A percentile compares a stretch with the other conserved stretches of the same genome.
These are phyloP conservation scores for Colletotrichum truncatum DNA, from an alignment of 2,329 filamentous ascomycete species.

Conservation along the genomic window DNA sequence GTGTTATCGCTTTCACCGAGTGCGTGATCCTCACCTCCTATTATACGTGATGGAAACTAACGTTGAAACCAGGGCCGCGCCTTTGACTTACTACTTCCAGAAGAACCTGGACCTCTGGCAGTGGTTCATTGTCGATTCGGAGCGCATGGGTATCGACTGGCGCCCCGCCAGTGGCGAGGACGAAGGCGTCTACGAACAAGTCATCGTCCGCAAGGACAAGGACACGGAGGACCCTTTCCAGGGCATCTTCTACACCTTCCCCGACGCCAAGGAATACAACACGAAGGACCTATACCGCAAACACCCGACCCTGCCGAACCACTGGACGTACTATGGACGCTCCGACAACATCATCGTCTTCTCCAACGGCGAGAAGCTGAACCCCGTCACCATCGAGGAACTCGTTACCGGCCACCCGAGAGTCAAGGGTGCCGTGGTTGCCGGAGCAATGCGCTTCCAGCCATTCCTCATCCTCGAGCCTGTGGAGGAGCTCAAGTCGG, in stretches of 20 bases:
- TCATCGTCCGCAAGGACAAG: conserved; percentile 46
- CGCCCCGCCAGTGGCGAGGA: conserved; percentile 40
- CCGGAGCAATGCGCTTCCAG: conserved; percentile 56
- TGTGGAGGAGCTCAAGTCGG: conserved; percentile 42
- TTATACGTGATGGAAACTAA: neutral
- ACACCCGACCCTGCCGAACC: conserved; percentile 47
- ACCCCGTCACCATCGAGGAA: conserved; percentile 53
- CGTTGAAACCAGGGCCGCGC: conserved; percentile 38
- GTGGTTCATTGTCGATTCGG: conserved; percentile 41
- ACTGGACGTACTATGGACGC: conserved; percentile 45
- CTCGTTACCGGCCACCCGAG: conserved; percentile 47
- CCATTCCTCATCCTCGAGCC: conserved; percentile 56
- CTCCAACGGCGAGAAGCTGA: conserved; percentile 60
- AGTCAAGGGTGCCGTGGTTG: conserved; percentile 53
- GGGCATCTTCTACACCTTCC: conserved; percentile 53
- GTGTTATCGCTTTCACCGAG: conserved; percentile 54
- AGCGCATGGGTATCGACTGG: conserved; percentile 53
- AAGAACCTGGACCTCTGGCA: conserved; percentile 24
- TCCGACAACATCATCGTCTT: conserved; percentile 55
- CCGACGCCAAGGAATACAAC: conserved; percentile 45
- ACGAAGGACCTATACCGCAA: conserved; percentile 53
- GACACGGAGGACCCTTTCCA: conserved; percentile 43
- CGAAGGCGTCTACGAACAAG: conserved; percentile 45
- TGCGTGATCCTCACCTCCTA: conserved; percentile 32
- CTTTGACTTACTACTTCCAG: conserved; percentile 50